phyloP scores from a whole-genome alignment of 164 flowering plant genomes.

The Annona squamosa region DNA sequence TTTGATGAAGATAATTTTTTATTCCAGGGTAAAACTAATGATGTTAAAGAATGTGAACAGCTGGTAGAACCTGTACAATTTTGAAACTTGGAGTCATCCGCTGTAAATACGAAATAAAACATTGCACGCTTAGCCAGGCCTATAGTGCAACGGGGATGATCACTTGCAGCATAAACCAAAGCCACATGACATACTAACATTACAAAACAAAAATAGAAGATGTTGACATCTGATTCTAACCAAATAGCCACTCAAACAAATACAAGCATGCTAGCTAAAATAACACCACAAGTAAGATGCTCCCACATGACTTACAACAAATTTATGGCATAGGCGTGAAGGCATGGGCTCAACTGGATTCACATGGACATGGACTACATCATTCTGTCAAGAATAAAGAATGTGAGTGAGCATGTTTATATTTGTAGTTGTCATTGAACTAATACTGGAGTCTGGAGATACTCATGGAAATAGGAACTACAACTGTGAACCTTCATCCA shows the following conservation, averaged over 20 bases:
- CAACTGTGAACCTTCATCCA: conserved; percentile 82
- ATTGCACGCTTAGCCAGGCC: too few relatives aligned
- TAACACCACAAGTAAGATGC: neutral
- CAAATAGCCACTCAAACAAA: neutral
- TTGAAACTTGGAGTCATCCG: too few relatives aligned
- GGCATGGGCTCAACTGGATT: conserved; percentile 83
- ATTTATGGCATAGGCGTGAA: conserved; percentile 59
- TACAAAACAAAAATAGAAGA: neutral
- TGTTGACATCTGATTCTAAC: neutral
- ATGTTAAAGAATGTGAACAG: too few relatives aligned
- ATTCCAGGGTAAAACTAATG: too few relatives aligned
- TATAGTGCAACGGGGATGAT: too few relatives aligned
- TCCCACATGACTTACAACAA: conserved; percentile 50
- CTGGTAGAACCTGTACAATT: too few relatives aligned
- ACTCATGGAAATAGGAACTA: neutral
- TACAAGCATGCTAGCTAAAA: neutral
- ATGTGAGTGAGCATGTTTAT: neutral
- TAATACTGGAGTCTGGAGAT: neutral
- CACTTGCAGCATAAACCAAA: neutral
- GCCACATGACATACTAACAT: neutral
- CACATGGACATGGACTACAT: conserved; percentile 81
- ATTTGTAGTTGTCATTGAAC: neutral
- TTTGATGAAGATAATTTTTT: too few relatives aligned
- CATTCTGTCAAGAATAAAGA: conserved; percentile 39
- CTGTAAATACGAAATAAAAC: too few relatives aligned